Evolutionary conservation across 768 basidiomycete genomes (phyloP).

Genomic region (Trametes elegans): DNA sequence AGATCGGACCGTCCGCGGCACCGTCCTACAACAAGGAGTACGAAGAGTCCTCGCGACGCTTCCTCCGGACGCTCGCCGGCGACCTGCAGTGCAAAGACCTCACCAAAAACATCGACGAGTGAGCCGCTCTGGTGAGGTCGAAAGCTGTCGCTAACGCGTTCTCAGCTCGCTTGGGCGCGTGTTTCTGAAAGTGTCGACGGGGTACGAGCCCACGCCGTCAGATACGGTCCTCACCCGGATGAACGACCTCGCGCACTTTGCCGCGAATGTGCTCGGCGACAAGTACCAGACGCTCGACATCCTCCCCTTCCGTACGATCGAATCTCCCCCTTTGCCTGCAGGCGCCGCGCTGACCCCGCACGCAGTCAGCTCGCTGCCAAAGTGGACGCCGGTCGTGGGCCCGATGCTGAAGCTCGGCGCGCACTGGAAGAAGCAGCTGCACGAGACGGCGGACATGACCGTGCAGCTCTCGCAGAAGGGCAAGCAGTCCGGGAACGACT

Average conservation of each 20-base stretch:
- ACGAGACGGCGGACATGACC: constrained; percentile 16
- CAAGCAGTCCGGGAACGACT: constrained; percentile 9
- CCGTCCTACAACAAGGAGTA: constrained; percentile 10
- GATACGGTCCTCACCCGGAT: constrained; percentile 12
- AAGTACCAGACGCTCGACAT: constrained; percentile 18
- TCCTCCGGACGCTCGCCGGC: constrained; percentile 5
- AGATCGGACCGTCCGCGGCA: constrained; percentile 9
- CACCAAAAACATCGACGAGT: constrained; percentile 13
- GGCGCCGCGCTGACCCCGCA: not conserved
- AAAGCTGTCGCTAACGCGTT: not conserved
- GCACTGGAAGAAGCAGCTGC: constrained; percentile 17
- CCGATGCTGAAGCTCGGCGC: constrained; percentile 12
- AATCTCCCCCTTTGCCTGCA: not conserved
- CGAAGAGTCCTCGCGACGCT: constrained; percentile 8
- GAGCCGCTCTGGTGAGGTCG: not conserved
- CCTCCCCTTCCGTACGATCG: constrained; percentile 5
- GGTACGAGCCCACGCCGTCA: constrained; percentile 11
- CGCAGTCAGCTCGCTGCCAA: constrained; percentile 7
- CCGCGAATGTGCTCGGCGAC: constrained; percentile 19
- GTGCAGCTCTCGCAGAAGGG: constrained; percentile 14
- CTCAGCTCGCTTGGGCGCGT: constrained; percentile 11
- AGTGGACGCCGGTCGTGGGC: constrained; percentile 11
- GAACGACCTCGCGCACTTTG: constrained; percentile 20
- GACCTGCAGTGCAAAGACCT: not conserved
- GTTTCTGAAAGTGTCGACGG: constrained; percentile 18